These are phyloP conservation scores for Hypoxylon intermedium DNA, from an alignment of 495 filamentous ascomycete genomes.

Conservation along the genomic window DNA sequence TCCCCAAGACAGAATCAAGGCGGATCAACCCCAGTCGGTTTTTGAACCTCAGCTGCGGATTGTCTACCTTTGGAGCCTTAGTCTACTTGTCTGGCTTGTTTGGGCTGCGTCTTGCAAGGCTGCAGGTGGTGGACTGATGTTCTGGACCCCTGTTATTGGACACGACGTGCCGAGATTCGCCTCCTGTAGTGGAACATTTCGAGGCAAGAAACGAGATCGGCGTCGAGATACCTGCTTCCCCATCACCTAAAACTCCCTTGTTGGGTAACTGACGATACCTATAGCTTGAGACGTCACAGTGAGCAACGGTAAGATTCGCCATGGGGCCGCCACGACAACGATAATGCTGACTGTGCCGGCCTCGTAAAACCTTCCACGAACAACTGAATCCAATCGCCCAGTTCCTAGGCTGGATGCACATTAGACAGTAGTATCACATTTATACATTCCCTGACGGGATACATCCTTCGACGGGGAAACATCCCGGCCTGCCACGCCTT, in stretches of 20 bases:
- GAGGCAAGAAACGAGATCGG: conserved; percentile 26
- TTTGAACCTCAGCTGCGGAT: conserved; percentile 18
- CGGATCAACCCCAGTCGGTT: conserved; percentile 12
- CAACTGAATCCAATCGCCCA: conserved; percentile 31
- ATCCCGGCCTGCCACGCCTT: conserved; percentile 25
- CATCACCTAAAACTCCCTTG: conserved; percentile 22
- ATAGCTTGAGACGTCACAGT: conserved; percentile 36
- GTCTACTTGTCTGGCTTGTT: conserved; percentile 21
- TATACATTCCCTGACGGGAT: conserved; percentile 31
- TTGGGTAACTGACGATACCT: conserved; percentile 32
- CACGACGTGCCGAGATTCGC: conserved; percentile 32
- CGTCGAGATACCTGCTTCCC: conserved; percentile 18
- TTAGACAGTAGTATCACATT: conserved; percentile 38
- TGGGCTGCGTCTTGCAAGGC: conserved; percentile 30
- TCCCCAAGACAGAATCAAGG: conserved; percentile 3
- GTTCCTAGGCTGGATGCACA: conserved; percentile 27
- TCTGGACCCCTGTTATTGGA: conserved; percentile 23
- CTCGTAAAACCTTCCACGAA: conserved; percentile 30
- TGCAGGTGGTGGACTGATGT: conserved; percentile 32
- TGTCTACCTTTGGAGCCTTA: conserved; percentile 5
- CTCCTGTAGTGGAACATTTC: conserved; percentile 24
- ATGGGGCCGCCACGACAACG: conserved; percentile 33
- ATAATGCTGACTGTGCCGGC: conserved; percentile 35
- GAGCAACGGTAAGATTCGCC: conserved; percentile 36
- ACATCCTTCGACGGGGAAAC: conserved; percentile 7